Evolutionary conservation across 495 filamentous ascomycete species (phyloP), one percentile per base, ranked within the genome.

Genomic region (Penicillium bialowiezense): DNA sequence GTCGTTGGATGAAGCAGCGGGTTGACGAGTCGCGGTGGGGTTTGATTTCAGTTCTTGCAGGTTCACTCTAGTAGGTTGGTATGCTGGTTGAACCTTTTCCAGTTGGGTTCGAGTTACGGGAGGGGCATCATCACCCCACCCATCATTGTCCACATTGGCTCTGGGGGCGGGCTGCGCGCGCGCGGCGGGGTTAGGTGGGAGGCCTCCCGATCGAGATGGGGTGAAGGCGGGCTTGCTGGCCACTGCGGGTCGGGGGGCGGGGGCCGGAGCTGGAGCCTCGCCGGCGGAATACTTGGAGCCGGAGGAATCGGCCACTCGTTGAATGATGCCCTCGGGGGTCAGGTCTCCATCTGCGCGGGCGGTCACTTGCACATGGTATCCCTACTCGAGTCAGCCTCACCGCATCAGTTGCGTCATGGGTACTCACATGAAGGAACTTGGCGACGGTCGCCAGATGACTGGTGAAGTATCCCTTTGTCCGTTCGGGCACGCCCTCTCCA

Each of bases 391-490:
- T 65, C 37, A 65, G 54, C 44, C 39, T 23, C 21, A 18, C 12
- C 14, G 26, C 26, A 38, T 17, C 4, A 14, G 18, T 28, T 15
- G 17, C 18, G 24, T 38, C 17, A 31, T 23, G 18, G 39, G 23
- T 21, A 29, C 17, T 69, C 69, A 86, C 83, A 73, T 96, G 91
- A 20, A 99, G 77, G 48, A 96, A 76, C 66, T 95, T 96, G 24
- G 90, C 84, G 21, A 97, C 90, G 14, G 89, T 83, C 50, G 89
- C 83, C 15, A 91, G 67, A 72, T 99, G 91, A 62, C 90, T 96
- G 28, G 90, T 97, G 60, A 97, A 99, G 64, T 97, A 97, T 19
- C 93, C 93, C 64, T 97, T 97, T 13, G 91, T 97, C 57, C 91
- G 78, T 73, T 97, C 93, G 7, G 93, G 93, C n/a, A 99, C 93